phyloP scores from a whole-genome alignment of 768 basidiomycete species.

The Termitomyces sp. region DNA sequence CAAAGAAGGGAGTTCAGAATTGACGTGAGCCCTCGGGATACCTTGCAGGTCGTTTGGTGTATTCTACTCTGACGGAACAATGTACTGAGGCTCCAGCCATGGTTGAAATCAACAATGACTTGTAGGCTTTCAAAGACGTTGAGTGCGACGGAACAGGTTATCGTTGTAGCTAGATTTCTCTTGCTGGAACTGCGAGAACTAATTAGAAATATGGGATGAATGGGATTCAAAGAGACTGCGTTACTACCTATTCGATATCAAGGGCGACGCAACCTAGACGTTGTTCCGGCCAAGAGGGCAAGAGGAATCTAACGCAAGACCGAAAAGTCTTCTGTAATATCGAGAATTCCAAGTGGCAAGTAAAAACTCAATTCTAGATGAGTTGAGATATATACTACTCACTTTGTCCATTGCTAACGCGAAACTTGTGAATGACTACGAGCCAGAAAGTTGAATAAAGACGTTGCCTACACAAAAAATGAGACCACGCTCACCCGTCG shows the following conservation, averaged over 20 bases:
- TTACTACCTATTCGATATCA: constrained; percentile 47
- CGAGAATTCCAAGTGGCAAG: constrained; percentile 47
- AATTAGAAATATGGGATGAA: neutral
- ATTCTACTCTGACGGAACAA: constrained; percentile 42
- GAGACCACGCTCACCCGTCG: constrained; percentile 54
- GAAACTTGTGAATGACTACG: neutral
- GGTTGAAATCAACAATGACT: constrained; percentile 68
- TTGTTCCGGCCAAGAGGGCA: constrained; percentile 55
- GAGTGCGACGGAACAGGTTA: constrained; percentile 1
- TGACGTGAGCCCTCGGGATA: constrained; percentile 79
- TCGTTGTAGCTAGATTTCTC: constrained; percentile 40
- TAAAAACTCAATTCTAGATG: neutral
- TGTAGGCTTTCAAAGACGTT: constrained; percentile 35
- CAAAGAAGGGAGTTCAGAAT: constrained; percentile 26
- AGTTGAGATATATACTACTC: neutral
- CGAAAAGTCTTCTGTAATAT: constrained; percentile 65
- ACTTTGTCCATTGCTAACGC: constrained; percentile 55
- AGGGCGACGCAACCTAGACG: constrained; percentile 47
- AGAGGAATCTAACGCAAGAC: constrained; percentile 51
- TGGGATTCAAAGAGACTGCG: constrained; percentile 9
- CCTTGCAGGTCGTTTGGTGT: constrained; percentile 81
- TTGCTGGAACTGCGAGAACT: constrained; percentile 45
- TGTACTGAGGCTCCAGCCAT: constrained; percentile 63
- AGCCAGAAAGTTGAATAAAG: neutral
- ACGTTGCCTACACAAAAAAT: constrained; percentile 54